A percentile compares a stretch with the other conserved stretches of the same genome.
Evolutionary conservation across 2,329 filamentous ascomycete genomes (phyloP).

Genomic region (Xylaria sp.): DNA sequence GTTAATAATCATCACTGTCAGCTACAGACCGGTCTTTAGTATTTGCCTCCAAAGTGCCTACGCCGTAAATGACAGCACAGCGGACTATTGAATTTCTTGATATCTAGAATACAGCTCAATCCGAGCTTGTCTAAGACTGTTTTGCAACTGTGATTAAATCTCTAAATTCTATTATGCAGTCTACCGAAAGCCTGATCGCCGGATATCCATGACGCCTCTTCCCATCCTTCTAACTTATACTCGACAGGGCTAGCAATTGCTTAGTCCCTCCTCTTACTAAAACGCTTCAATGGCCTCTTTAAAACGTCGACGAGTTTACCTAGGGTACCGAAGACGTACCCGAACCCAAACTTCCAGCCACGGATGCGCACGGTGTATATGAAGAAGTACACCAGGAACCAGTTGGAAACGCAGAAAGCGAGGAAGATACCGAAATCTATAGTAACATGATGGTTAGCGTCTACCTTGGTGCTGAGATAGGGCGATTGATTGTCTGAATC

Average conservation of each 20-base stretch:
- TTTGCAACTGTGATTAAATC: neutral
- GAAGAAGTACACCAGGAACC: conserved; percentile 79
- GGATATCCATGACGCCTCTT: no score
- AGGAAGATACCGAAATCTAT: conserved; percentile 76
- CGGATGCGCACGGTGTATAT: conserved; percentile 77
- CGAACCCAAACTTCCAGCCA: conserved; percentile 77
- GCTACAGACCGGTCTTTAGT: neutral
- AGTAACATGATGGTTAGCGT: conserved; percentile 18
- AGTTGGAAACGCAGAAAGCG: conserved; percentile 76
- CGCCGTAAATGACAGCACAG: no score
- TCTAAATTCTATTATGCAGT: neutral
- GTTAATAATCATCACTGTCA: conserved; percentile 21
- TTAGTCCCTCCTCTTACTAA: conserved; percentile 23
- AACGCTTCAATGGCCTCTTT: conserved; percentile 48
- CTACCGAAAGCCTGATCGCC: neutral
- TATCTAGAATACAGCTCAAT: neutral
- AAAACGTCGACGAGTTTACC: conserved; percentile 48
- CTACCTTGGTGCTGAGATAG: neutral
- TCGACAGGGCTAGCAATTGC: no score
- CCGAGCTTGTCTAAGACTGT: neutral
- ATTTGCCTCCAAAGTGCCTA: neutral
- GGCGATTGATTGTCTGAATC: no score
- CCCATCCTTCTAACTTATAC: neutral
- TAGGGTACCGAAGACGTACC: conserved; percentile 59
- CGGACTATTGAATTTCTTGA: no score